Evolutionary conservation across 2,329 filamentous ascomycete species (phyloP).

Genomic region (Ceratocystis albifundus): DNA sequence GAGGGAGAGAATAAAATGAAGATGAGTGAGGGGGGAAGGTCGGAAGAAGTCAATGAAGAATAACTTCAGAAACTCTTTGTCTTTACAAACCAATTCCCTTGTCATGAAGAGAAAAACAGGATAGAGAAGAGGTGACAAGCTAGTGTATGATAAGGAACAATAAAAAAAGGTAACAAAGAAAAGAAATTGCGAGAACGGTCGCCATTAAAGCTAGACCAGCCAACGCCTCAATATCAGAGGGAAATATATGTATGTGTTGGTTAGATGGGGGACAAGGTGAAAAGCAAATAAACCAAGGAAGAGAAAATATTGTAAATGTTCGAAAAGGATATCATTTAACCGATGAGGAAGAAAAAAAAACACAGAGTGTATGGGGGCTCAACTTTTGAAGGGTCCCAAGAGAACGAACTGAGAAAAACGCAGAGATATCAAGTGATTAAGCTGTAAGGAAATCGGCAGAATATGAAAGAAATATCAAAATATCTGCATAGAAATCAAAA

Average conservation of each 20-base stretch:
- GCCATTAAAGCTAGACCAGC: conserved; percentile 10
- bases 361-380: conserved; percentile 19
- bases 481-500: not conserved
- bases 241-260: conserved; percentile 9
- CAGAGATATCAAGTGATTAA: not conserved
- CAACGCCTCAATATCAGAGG: not conserved
- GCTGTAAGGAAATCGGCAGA: not conserved
- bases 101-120: conserved; percentile 21
- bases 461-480: not conserved
- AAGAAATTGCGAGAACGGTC: conserved; percentile 15
- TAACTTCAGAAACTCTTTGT: not conserved
- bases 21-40: conserved; percentile 15
- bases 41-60: conserved; percentile 2
- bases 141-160: conserved; percentile 1
- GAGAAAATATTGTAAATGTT: conserved; percentile 14
- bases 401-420: conserved; percentile 12
- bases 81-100: not conserved
- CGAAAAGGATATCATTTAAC: conserved; percentile 22
- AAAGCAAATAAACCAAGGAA: not conserved
- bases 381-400: conserved; percentile 19
- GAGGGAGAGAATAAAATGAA: not conserved
- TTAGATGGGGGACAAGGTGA: not conserved
- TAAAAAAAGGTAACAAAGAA: conserved; percentile 6
- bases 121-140: conserved; percentile 12
- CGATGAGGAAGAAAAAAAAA: conserved; percentile 24